Evolutionary conservation across 2,329 filamentous ascomycete species (phyloP).

Genomic region (Stylonectria norvegica): DNA sequence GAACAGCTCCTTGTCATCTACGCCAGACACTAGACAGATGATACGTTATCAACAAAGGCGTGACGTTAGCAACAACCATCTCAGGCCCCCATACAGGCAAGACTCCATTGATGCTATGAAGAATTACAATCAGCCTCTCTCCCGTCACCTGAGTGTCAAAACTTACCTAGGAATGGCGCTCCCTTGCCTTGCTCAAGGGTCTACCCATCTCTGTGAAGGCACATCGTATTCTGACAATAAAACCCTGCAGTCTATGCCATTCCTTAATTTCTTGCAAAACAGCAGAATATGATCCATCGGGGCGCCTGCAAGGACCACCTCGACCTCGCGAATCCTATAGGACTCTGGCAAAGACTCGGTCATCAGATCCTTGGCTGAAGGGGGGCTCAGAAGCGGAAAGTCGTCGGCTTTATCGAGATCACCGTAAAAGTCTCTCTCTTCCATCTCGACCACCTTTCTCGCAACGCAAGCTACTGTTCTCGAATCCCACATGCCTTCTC

Average conservation of each 20-base stretch:
- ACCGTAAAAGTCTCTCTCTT: conserved; percentile 29
- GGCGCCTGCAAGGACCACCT: conserved; percentile 17
- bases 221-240: conserved; percentile 18
- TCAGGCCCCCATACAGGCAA: too few species aligned
- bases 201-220: conserved; percentile 9
- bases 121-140: too few species aligned
- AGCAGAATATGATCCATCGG: conserved; percentile 19
- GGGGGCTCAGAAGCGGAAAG: conserved; percentile 10
- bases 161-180: conserved; percentile 54
- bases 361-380: conserved; percentile 5
- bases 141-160: too few species aligned
- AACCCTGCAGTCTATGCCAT: conserved; percentile 6
- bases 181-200: conserved; percentile 54
- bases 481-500: conserved; percentile 43
- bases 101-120: too few species aligned
- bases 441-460: conserved; percentile 36
- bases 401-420: conserved; percentile 9
- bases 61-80: too few species aligned
- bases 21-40: too few species aligned
- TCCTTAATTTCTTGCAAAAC: conserved; percentile 13
- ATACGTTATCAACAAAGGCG: too few species aligned
- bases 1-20: too few species aligned
- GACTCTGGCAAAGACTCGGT: conserved; percentile 14
- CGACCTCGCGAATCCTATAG: conserved; percentile 15
- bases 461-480: conserved; percentile 30